Base-by-base conservation (phyloP, 441 rosid genomes). In the Pelargonium fulgidum region DNA sequence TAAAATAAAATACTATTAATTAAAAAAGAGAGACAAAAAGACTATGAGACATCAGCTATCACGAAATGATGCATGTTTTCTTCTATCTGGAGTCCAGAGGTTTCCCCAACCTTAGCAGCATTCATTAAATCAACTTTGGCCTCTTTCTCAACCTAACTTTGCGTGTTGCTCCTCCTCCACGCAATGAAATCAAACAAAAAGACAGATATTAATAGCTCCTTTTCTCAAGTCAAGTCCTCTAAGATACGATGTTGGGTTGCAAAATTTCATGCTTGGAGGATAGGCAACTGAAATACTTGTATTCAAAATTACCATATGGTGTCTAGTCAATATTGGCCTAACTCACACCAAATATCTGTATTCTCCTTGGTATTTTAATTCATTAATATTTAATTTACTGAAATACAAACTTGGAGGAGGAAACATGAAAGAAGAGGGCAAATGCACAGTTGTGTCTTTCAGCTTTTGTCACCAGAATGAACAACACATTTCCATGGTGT, bases 401-500 rank as follows among this genome's bases (percentile, higher is more conserved):
- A 33, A 33, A 33, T 33, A 5, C 39, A 33, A 26, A 20, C 63
- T 58, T 58, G 2, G 63, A 9, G 63, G 36, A 36, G 44, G 39
- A 67, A 52, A 29, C 71, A 67, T 42, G 63, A 42, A 71, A 70
- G 68, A 62, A 67, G 56, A 67, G 22, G 67, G 64, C n/a, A 64
- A 66, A 29, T 63, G 67, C 54, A 77, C 76, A 73, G 82, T 70
- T 82, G 84, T 78, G 39, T 20, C 63, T 19, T 17, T 20, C 63
- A 58, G 63, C 10, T 58, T 39, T 54, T 81, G 87, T 80, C 86
- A 72, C 65, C 70, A 44, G 64, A 81, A 79, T 79, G 65, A 72
- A 77, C 84, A 76, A 77, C 86, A 85, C 62, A 39, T 52, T 72
- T 74, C 72, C 76, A 47, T 68, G 70, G 68, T 77, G 88, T 73